Percentiles rank a stretch among this genome's conserved stretches.
Conservation (phyloP, 148 eudicot species). For the Selenicereus undatus region DNA sequence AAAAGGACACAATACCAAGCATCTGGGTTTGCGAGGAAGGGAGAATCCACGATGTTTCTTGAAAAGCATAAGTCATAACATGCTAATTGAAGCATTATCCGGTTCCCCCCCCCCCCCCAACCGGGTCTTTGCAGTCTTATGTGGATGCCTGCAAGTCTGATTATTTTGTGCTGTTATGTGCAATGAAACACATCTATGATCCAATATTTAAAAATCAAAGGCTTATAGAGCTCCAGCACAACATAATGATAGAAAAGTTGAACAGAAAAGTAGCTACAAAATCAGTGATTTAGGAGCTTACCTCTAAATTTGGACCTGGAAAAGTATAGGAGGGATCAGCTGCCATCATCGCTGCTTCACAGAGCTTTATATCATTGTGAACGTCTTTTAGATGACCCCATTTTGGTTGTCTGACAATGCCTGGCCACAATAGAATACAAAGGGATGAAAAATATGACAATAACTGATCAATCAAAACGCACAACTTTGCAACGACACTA, state of each 20-base stretch:
- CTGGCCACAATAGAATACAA: constrained; percentile 28
- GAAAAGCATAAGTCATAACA: neutral
- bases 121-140: too few species aligned
- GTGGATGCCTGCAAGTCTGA: too few species aligned
- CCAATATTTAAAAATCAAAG: too few species aligned
- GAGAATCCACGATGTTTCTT: too few species aligned
- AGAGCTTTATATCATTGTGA: constrained; percentile 86
- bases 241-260: neutral
- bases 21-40: neutral
- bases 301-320: constrained; percentile 75
- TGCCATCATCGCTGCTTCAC: constrained; percentile 87
- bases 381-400: constrained; percentile 92
- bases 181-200: too few species aligned
- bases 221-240: too few species aligned
- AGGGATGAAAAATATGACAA: neutral
- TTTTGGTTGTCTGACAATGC: constrained; percentile 70
- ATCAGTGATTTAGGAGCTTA: constrained; percentile 18
- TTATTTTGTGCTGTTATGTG: too few species aligned
- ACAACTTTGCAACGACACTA: neutral
- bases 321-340: constrained; percentile 66
- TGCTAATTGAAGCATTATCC: neutral
- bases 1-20: neutral
- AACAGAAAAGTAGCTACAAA: neutral
- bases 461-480: neutral
- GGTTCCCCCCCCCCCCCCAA: too few species aligned